Percentiles rank a stretch among this genome's conserved stretches.
phyloP scores from a whole-genome alignment of 1,139 yeast species.

The Debaryomycetaceae sp. region DNA sequence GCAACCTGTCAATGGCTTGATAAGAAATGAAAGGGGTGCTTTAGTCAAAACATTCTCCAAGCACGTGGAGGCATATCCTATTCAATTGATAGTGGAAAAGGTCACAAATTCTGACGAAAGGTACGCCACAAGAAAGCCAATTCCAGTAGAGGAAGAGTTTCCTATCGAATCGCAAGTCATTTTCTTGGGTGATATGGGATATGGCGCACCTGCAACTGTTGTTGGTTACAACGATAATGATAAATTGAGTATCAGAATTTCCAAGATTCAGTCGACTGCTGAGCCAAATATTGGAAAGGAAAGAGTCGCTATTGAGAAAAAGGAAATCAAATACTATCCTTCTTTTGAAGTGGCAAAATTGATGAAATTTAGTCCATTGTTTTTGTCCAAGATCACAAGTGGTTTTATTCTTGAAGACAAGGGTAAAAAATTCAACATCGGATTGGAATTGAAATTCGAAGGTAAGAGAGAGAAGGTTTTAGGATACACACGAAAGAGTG shows the following conservation, averaged over 20 bases:
- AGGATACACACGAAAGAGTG: conserved; percentile 73
- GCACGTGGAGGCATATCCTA: conserved; percentile 58
- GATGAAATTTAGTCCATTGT: conserved; percentile 56
- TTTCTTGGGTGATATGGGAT: conserved; percentile 85
- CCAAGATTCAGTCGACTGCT: conserved; percentile 45
- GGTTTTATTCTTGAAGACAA: conserved; percentile 56
- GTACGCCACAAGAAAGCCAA: conserved; percentile 67
- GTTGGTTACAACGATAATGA: conserved; percentile 57
- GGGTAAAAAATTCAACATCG: conserved; percentile 61
- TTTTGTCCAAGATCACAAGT: conserved; percentile 77
- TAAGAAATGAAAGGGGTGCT: conserved; percentile 70
- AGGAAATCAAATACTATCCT: conserved; percentile 59
- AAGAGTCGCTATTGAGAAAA: conserved; percentile 55
- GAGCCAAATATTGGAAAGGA: conserved; percentile 65
- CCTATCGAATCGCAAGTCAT: conserved; percentile 71
- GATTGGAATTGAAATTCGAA: conserved; percentile 83
- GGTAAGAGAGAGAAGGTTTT: conserved; percentile 75
- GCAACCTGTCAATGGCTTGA: conserved; percentile 74
- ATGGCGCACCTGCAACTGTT: conserved; percentile 80
- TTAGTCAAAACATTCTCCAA: conserved; percentile 63
- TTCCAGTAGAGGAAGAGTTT: conserved; percentile 77
- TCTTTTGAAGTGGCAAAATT: conserved; percentile 63
- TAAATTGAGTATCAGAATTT: conserved; percentile 50
- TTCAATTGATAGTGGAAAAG: conserved; percentile 74
- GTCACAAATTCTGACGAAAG: conserved; percentile 75